phyloP scores from a whole-genome alignment of 2,329 filamentous ascomycete species.

The Trichoderma koningii region DNA sequence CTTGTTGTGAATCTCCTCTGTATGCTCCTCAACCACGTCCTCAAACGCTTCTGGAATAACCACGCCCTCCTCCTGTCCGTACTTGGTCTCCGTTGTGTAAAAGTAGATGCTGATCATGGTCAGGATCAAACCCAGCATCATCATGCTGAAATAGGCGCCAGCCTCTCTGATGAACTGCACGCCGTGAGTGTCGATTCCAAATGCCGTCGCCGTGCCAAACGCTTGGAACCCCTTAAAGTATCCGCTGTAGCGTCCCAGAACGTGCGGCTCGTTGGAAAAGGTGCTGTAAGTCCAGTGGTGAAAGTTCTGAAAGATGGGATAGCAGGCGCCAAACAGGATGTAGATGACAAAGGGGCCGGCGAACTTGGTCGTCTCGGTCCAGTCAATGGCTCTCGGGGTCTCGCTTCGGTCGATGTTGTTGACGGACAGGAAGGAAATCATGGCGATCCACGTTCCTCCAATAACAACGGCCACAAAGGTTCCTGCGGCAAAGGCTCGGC shows the following conservation, averaged over 20 bases:
- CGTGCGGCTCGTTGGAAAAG: conserved; percentile 27
- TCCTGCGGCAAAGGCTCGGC: conserved; percentile 21
- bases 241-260: conserved; percentile 26
- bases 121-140: conserved; percentile 19
- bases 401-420: conserved; percentile 24
- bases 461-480: conserved; percentile 18
- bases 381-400: conserved; percentile 20
- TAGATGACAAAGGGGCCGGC: conserved; percentile 27
- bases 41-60: conserved; percentile 27
- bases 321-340: conserved; percentile 26
- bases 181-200: conserved; percentile 25
- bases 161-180: conserved; percentile 24
- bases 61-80: conserved; percentile 24
- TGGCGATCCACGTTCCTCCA: conserved; percentile 28
- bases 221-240: conserved; percentile 28
- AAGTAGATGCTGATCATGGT: conserved; percentile 17
- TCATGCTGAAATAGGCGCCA: conserved; percentile 22
- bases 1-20: conserved; percentile 4
- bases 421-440: conserved; percentile 23
- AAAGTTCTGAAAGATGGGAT: conserved; percentile 27
- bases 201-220: conserved; percentile 25
- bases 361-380: conserved; percentile 24
- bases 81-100: conserved; percentile 20
- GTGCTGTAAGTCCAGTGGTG: conserved; percentile 27
- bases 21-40: conserved; percentile 1